A percentile compares a stretch with the other conserved stretches of the same genome.
Conservation (phyloP, 2,329 filamentous ascomycete species). For the Fusarium staphyleae region DNA sequence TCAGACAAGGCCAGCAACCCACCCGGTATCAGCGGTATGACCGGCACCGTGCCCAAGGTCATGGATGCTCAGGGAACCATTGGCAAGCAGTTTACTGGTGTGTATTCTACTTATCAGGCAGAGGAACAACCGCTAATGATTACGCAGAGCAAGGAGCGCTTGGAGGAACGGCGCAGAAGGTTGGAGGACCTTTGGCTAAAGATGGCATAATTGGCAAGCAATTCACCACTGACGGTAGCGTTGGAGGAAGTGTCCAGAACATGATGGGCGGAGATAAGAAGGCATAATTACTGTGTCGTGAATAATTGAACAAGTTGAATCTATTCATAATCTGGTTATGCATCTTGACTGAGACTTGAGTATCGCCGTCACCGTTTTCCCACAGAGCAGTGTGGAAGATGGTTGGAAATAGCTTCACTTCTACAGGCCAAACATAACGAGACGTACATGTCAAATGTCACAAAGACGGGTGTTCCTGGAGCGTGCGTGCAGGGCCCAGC, state of each 20-base stretch:
- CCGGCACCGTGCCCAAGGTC: slow-evolving; percentile 44
- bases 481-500: background rate
- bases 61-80: slow-evolving; percentile 59
- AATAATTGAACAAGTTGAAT: background rate
- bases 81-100: slow-evolving; percentile 63
- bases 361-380: too few relatives aligned
- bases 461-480: background rate
- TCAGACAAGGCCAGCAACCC: slow-evolving; percentile 21
- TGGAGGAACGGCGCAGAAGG: slow-evolving; percentile 57
- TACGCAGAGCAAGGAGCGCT: slow-evolving; percentile 53
- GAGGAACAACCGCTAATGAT: background rate
- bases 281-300: background rate
- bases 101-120: background rate
- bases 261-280: slow-evolving; percentile 50
- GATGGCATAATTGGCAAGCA: slow-evolving; percentile 62
- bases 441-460: background rate
- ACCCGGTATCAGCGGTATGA: background rate
- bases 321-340: too few relatives aligned
- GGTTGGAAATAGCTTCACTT: background rate
- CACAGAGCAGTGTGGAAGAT: too few relatives aligned
- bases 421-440: background rate
- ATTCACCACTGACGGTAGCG: slow-evolving; percentile 60
- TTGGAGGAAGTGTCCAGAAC: slow-evolving; percentile 61
- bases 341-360: too few relatives aligned
- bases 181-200: slow-evolving; percentile 59